Evolutionary conservation across 2,329 filamentous ascomycete species (phyloP).

Genomic region (Nannizzia gypsea): DNA sequence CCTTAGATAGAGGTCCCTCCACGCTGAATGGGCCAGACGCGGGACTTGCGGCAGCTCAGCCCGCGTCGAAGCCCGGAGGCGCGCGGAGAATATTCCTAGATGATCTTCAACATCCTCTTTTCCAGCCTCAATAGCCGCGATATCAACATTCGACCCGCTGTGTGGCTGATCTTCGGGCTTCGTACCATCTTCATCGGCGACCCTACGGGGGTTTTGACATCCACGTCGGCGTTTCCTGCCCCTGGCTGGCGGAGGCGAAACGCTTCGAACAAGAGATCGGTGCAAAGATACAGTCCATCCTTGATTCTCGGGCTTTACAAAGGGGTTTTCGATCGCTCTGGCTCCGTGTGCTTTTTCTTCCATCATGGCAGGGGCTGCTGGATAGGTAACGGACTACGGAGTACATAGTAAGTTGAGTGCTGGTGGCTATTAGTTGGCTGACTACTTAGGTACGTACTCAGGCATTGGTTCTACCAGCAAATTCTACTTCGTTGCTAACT

Average conservation of each 20-base stretch:
- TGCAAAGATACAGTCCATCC: conserved; percentile 7
- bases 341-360: background rate
- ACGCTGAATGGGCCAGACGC: conserved; percentile 33
- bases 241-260: conserved; percentile 21
- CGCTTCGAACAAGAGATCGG: conserved; percentile 15
- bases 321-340: conserved; percentile 1
- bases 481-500: background rate
- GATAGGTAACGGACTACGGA: too few relatives aligned
- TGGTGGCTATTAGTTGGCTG: background rate
- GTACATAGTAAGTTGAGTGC: too few relatives aligned
- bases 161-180: background rate
- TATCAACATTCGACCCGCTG: conserved; percentile 7
- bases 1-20: conserved; percentile 36
- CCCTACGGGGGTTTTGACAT: background rate
- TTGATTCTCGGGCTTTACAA: conserved; percentile 5
- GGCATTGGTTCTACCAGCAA: background rate
- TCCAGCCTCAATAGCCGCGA: conserved; percentile 43
- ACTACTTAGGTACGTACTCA: too few relatives aligned
- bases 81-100: conserved; percentile 37
- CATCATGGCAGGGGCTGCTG: background rate
- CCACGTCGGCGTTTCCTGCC: background rate
- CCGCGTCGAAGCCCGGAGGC: conserved; percentile 25
- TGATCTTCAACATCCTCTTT: conserved; percentile 38
- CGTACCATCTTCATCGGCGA: background rate
- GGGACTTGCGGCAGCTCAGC: conserved; percentile 16